Conservation (phyloP, 306 rosid genomes). For the Fragaria iinumae region DNA sequence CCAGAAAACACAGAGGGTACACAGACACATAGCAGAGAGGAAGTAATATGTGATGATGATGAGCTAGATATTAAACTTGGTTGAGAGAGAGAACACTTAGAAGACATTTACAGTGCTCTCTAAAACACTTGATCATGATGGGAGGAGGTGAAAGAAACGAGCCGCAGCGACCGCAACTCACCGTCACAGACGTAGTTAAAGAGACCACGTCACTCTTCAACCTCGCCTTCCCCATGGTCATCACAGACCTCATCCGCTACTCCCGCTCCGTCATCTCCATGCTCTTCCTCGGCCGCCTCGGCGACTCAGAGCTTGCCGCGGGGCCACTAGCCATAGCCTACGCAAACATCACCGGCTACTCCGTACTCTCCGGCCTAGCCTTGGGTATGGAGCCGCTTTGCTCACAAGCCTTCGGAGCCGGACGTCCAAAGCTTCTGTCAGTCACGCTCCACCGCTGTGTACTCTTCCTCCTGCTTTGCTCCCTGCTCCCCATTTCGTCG, state of each 20-base stretch:
- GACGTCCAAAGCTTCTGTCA: slow-evolving; percentile 65
- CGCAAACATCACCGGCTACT: slow-evolving; percentile 87
- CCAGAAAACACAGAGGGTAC: not conserved
- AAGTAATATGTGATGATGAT: not conserved
- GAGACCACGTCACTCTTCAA: slow-evolving; percentile 55
- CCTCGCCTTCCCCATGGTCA: slow-evolving; percentile 59
- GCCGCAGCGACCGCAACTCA: not conserved
- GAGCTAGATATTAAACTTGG: not conserved
- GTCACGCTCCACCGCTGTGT: slow-evolving; percentile 73
- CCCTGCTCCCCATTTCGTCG: slow-evolving; percentile 63
- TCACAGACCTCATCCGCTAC: slow-evolving; percentile 72
- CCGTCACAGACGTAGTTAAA: slow-evolving; percentile 21
- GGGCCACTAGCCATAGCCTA: slow-evolving; percentile 83
- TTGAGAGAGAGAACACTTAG: slow-evolving; percentile 1
- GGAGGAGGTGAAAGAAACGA: not conserved
- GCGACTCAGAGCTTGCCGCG: slow-evolving; percentile 63
- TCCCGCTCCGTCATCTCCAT: slow-evolving; percentile 76
- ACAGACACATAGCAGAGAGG: not conserved
- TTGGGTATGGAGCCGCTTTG: slow-evolving; percentile 94
- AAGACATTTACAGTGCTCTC: slow-evolving; percentile 35
- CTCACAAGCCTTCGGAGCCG: slow-evolving; percentile 90
- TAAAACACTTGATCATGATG: not conserved
- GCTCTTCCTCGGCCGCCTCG: slow-evolving; percentile 78
- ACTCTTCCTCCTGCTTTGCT: slow-evolving; percentile 51
- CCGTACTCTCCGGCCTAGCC: slow-evolving; percentile 74